These are phyloP conservation scores for Lantana camara DNA, from an alignment of 257 asterid species.

Conservation along the genomic window DNA sequence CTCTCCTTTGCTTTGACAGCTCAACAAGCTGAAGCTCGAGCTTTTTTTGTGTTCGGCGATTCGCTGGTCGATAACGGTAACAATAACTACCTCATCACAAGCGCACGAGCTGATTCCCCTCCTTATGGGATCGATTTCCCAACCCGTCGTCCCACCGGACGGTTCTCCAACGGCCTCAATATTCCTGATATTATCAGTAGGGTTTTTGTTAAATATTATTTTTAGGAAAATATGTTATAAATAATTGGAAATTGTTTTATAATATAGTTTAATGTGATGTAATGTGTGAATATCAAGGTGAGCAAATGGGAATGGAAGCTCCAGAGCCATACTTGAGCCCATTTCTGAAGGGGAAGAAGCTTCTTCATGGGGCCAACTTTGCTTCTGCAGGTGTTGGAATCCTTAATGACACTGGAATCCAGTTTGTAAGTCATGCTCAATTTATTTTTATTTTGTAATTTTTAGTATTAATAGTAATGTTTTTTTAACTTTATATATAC, in stretches of 20 bases:
- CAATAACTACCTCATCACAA: slow-evolving; percentile 71
- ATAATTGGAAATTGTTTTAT: too few species aligned
- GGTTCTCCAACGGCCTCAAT: slow-evolving; percentile 90
- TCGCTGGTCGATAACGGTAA: slow-evolving; percentile 90
- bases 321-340: slow-evolving; percentile 79
- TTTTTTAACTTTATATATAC: background rate
- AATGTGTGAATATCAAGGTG: slow-evolving; percentile 40
- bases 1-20: slow-evolving; percentile 35
- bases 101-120: slow-evolving; percentile 82
- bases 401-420: slow-evolving; percentile 90
- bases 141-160: slow-evolving; percentile 73
- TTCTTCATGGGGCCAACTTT: slow-evolving; percentile 87
- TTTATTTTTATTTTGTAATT: background rate
- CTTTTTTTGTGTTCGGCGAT: slow-evolving; percentile 88
- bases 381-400: slow-evolving; percentile 97
- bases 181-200: slow-evolving; percentile 78
- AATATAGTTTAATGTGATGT: background rate
- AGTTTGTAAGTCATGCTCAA: slow-evolving; percentile 56
- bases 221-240: too few species aligned
- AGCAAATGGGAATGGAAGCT: slow-evolving; percentile 61
- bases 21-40: slow-evolving; percentile 54
- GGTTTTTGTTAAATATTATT: background rate
- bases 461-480: background rate
- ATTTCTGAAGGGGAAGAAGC: slow-evolving; percentile 43
- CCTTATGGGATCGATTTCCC: slow-evolving; percentile 93